Evolutionary conservation across 23 red algal species (phyloP), one percentile per base, ranked within the genome.

Genomic region (Gracilaria gracilis): DNA sequence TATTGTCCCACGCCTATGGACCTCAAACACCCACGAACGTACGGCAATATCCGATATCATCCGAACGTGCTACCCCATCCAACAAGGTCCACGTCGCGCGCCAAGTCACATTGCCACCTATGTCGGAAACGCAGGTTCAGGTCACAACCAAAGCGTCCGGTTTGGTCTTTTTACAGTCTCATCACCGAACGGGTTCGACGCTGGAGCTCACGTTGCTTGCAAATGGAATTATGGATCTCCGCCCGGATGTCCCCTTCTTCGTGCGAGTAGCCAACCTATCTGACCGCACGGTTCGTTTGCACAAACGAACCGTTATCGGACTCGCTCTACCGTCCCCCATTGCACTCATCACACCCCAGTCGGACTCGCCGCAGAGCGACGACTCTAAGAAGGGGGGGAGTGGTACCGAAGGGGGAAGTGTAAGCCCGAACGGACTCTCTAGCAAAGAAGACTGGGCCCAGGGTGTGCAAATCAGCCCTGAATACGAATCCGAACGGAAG

Each of bases 151-250:
- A 67, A 21, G 24, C 62, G 1, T 29, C 11, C 62, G 62, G 62
- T 15, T 24, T 67, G 33, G 2, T 21, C 5, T 67, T 67, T 21
- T 15, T 67, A 17, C 62, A 67, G 12, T 29, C 28, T 33, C 33
- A 67, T 31, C 62, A 67, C 24, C 62, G 24, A 5, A 14, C 62
- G 16, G 24, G 11, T 2, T 33, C 28, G 14, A 13, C 28, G 17
- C 11, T 39, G 28, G 61, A 69, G 27, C 46, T 84, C 16, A 67
- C 81, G 13, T 59, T 84, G 9, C 55, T 84, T 25, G 58, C 81
- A 25, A 64, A 84, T 64, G 81, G 57, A 8, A 39, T 84, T 29
- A 84, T 84, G 81, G 81, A 84, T 40, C 29, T 84, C 31, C 55
- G 40, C 21, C 28, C 81, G 19, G 54, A 84, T 33, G 61, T 39